phyloP scores from a whole-genome alignment of 768 basidiomycete species.

The Lactarius tabidus region DNA sequence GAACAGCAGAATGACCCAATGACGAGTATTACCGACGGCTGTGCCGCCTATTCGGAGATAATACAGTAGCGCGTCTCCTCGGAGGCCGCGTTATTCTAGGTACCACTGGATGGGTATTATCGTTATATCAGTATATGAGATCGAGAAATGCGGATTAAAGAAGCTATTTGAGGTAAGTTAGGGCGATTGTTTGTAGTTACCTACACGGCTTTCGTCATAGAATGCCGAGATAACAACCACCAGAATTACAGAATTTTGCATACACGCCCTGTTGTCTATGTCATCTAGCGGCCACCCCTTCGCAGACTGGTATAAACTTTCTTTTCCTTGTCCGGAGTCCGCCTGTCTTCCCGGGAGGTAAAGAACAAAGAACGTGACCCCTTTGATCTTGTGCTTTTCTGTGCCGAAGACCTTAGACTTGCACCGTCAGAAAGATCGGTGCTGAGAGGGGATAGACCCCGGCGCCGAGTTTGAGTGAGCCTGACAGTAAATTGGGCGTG shows the following conservation, averaged over 20 bases:
- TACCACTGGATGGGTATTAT: background rate
- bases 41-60: background rate
- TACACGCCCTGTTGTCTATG: background rate
- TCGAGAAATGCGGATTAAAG: background rate
- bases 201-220: background rate
- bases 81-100: background rate
- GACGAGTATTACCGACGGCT: background rate
- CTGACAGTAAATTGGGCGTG: constrained; percentile 14
- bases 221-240: background rate
- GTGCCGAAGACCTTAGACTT: background rate
- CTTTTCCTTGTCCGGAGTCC: background rate
- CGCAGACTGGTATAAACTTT: background rate
- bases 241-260: background rate
- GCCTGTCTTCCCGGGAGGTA: background rate
- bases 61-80: background rate
- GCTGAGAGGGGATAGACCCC: background rate
- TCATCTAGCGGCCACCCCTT: background rate
- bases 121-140: background rate
- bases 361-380: background rate
- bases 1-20: background rate
- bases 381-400: background rate
- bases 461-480: background rate
- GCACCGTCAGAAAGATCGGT: background rate
- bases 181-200: background rate
- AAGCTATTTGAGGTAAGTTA: background rate